These are phyloP conservation scores for Pholiota conissans DNA, from an alignment of 768 basidiomycete genomes.

Conservation along the genomic window DNA sequence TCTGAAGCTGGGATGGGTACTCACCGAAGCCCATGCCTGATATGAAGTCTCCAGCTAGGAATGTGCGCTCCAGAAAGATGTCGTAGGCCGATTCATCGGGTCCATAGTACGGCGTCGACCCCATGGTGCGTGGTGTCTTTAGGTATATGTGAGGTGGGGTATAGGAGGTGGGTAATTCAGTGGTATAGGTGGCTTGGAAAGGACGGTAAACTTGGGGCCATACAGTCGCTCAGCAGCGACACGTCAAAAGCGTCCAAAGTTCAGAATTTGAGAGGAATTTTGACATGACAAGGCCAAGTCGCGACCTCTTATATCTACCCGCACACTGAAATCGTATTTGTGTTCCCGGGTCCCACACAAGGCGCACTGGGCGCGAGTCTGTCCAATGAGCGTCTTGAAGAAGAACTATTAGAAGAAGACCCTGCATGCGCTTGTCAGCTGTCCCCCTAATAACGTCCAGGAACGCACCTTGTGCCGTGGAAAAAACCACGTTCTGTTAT, in stretches of 20 bases:
- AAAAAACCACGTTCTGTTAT: neutral
- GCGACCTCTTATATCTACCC: neutral
- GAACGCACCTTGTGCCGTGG: neutral
- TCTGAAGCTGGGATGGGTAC: neutral
- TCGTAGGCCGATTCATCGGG: conserved; percentile 32
- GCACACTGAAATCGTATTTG: neutral
- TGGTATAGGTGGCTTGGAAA: neutral
- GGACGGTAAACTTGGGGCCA: neutral
- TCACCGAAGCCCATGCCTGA: conserved; percentile 41
- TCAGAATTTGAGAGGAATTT: neutral
- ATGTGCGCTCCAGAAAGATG: conserved; percentile 38
- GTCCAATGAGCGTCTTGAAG: neutral
- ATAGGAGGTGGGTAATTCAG: neutral
- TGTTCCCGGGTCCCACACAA: too few species aligned
- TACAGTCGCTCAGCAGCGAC: neutral
- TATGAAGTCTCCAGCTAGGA: conserved; percentile 43
- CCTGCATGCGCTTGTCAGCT: neutral
- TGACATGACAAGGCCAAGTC: neutral
- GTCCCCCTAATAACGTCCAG: neutral
- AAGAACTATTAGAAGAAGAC: neutral
- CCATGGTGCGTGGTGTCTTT: neutral
- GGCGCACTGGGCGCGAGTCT: too few species aligned
- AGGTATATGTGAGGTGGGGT: too few species aligned
- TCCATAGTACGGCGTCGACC: conserved; percentile 21
- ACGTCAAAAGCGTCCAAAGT: neutral